Conservation (phyloP, 108 stramenopile species). For the Poteriospumella lacustris region DNA sequence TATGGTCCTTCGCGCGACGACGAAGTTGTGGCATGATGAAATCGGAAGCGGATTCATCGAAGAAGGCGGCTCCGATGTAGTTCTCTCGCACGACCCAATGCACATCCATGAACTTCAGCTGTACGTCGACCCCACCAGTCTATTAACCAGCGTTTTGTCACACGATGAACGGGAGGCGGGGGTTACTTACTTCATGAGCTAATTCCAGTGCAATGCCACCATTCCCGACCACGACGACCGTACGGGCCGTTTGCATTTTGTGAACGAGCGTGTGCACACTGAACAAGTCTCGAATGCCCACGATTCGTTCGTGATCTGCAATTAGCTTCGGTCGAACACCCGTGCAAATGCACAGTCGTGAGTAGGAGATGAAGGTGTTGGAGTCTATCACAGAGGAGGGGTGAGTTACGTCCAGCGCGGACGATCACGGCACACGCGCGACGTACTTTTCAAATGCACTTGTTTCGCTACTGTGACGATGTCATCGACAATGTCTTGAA, state of each 20-base stretch:
- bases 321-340: conserved; percentile 35
- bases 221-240: conserved; percentile 42
- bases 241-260: conserved; percentile 20
- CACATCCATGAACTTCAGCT: background rate
- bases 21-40: conserved; percentile 32
- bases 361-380: conserved; percentile 26
- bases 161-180: no score
- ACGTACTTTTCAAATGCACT: conserved; percentile 30
- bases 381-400: no score
- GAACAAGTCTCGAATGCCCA: conserved; percentile 46
- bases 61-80: conserved; percentile 50
- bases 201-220: conserved; percentile 49
- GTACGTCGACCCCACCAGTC: background rate
- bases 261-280: conserved; percentile 37
- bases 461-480: conserved; percentile 17
- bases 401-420: no score
- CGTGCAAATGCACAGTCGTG: conserved; percentile 44
- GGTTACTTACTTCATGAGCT: conserved; percentile 36
- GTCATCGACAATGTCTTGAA: conserved; percentile 26
- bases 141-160: background rate
- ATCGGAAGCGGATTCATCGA: conserved; percentile 47
- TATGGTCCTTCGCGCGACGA: background rate
- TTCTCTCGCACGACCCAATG: conserved; percentile 15
- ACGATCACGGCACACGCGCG: no score
- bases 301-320: conserved; percentile 20